These are phyloP conservation scores for Cyclostephanos tholiformis DNA, from an alignment of 108 stramenopile species.

Conservation along the genomic window DNA sequence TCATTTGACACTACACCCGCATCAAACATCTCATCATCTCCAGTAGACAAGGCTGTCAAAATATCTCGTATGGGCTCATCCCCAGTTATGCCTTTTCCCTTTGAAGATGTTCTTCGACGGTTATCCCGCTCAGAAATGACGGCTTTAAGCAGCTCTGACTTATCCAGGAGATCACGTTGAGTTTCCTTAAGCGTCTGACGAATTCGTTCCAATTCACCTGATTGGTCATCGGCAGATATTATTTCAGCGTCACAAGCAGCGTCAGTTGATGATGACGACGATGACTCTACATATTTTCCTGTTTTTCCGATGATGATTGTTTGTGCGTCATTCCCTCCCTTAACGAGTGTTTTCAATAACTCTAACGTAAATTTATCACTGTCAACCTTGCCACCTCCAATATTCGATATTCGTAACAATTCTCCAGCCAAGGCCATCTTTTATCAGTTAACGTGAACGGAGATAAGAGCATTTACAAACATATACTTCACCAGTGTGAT, in stretches of 20 bases:
- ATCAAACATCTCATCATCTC: constrained; percentile 11
- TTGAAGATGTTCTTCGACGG: constrained; percentile 20
- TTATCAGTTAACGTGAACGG: not conserved
- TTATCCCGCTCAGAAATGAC: constrained; percentile 35
- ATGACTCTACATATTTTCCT: not conserved
- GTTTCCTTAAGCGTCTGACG: constrained; percentile 33
- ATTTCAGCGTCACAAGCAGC: not conserved
- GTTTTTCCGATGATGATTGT: constrained; percentile 16
- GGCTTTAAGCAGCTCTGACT: constrained; percentile 36
- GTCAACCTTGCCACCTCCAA: constrained; percentile 47
- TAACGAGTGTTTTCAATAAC: constrained; percentile 45
- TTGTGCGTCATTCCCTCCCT: constrained; percentile 45
- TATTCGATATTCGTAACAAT: constrained; percentile 50
- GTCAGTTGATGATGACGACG: not conserved
- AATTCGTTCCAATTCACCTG: constrained; percentile 28
- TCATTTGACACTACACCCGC: not conserved
- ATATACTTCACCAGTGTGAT: not conserved
- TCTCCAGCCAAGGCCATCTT: constrained; percentile 53
- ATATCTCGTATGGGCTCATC: constrained; percentile 43
- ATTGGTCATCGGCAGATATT: constrained; percentile 19
- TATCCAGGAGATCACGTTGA: constrained; percentile 30
- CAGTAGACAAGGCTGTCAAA: constrained; percentile 32
- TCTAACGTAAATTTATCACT: constrained; percentile 46
- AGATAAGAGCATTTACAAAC: not conserved
- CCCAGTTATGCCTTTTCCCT: constrained; percentile 57